phyloP scores from a whole-genome alignment of 306 rosid species.

The Fragaria vesca region DNA sequence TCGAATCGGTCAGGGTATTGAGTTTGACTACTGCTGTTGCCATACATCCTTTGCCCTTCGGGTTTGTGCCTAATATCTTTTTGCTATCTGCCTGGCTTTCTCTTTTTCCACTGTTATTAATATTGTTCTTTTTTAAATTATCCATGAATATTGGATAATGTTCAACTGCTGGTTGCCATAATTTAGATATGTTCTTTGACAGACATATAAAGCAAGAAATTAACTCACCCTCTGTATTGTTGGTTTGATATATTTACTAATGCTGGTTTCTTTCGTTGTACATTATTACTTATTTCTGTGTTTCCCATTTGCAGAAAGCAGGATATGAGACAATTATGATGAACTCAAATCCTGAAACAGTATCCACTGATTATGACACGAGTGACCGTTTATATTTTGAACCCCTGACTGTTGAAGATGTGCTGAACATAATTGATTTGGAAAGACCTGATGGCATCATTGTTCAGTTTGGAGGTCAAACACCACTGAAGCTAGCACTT shows the following conservation, averaged over 20 bases:
- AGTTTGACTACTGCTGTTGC: conserved; percentile 98
- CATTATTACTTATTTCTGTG: not conserved
- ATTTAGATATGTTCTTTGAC: not conserved
- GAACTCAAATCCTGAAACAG: conserved; percentile 98
- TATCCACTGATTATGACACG: conserved; percentile 95
- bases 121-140: not conserved
- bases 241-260: not conserved
- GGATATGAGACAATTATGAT: conserved; percentile 97
- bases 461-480: conserved; percentile 99
- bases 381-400: conserved; percentile 96
- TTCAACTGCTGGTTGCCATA: not conserved
- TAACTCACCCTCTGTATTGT: not conserved
- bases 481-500: conserved; percentile 85
- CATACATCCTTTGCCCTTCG: conserved; percentile 92
- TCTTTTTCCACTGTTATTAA: not conserved
- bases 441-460: conserved; percentile 98
- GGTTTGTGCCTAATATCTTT: conserved; percentile 41
- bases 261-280: not conserved
- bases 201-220: not conserved
- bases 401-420: conserved; percentile 87
- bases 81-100: not conserved
- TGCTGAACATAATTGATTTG: conserved; percentile 79
- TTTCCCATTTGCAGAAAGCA: conserved; percentile 63
- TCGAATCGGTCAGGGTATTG: conserved; percentile 98
- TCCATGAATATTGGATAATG: not conserved